phyloP scores from a whole-genome alignment of 164 flowering plant species.

The Berberis vulgaris region DNA sequence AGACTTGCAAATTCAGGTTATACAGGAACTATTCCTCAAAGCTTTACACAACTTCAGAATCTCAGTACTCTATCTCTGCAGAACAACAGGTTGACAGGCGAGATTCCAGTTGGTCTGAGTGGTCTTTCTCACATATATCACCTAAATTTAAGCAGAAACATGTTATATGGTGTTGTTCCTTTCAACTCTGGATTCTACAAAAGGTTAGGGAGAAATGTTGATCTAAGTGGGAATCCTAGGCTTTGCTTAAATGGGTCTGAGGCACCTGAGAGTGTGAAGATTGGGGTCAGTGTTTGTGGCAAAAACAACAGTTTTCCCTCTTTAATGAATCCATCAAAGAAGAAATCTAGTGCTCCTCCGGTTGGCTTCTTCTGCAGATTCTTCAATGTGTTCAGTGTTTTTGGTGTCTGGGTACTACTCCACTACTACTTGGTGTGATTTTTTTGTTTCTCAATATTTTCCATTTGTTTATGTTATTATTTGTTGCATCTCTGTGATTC shows the following conservation, averaged over 20 bases:
- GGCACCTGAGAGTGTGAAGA: slow-evolving; percentile 14
- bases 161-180: slow-evolving; percentile 61
- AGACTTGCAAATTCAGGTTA: slow-evolving; percentile 72
- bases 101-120: slow-evolving; percentile 49
- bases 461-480: not conserved
- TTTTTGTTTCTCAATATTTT: not conserved
- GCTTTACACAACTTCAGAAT: slow-evolving; percentile 41
- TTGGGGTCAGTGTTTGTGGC: slow-evolving; percentile 3
- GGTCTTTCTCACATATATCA: slow-evolving; percentile 58
- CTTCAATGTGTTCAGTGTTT: not conserved
- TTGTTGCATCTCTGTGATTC: not conserved
- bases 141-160: slow-evolving; percentile 71
- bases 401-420: not conserved
- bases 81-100: slow-evolving; percentile 40
- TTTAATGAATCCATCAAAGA: not conserved
- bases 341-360: slow-evolving; percentile 4
- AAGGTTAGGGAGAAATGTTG: slow-evolving; percentile 63
- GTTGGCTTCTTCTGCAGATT: not conserved
- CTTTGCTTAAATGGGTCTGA: slow-evolving; percentile 54
- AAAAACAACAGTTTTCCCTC: not conserved
- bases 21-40: slow-evolving; percentile 46
- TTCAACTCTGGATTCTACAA: slow-evolving; percentile 50
- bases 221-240: slow-evolving; percentile 59
- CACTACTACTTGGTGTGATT: not conserved
- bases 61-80: slow-evolving; percentile 61